phyloP scores from a whole-genome alignment of 345 rosid genomes.

The Eucalyptus erythrocorys region DNA sequence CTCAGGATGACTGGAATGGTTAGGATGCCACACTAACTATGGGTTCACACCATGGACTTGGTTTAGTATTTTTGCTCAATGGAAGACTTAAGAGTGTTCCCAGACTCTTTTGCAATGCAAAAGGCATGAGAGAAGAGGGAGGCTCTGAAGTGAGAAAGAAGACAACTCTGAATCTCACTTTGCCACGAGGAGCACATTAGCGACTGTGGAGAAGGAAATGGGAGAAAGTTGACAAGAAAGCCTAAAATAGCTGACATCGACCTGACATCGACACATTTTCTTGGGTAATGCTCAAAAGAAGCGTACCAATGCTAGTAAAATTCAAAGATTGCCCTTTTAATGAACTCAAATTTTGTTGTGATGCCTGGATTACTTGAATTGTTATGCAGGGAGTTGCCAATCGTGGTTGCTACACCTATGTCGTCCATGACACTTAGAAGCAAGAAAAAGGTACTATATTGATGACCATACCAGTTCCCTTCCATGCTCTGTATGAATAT shows the following conservation, averaged over 20 bases:
- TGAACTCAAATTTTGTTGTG: neutral
- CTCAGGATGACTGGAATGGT: slow-evolving; percentile 83
- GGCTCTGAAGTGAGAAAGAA: neutral
- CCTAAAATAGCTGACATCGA: slow-evolving; percentile 22
- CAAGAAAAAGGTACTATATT: slow-evolving; percentile 59
- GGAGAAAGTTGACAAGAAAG: slow-evolving; percentile 85
- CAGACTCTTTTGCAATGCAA: neutral
- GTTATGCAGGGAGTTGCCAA: slow-evolving; percentile 69
- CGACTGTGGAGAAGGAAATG: slow-evolving; percentile 93
- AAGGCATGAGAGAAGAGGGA: neutral
- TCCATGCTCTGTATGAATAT: neutral
- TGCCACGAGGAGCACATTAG: slow-evolving; percentile 49
- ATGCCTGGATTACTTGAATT: neutral
- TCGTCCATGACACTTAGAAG: slow-evolving; percentile 80
- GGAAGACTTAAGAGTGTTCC: neutral
- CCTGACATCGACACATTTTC: slow-evolving; percentile 26
- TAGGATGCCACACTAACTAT: slow-evolving; percentile 92
- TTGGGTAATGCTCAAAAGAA: neutral
- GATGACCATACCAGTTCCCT: neutral
- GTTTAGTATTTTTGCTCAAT: neutral
- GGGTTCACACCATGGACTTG: slow-evolving; percentile 10
- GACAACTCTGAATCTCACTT: neutral
- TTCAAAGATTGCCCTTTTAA: neutral
- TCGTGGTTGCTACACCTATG: slow-evolving; percentile 83
- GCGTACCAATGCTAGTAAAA: neutral